Percentiles rank a stretch among this genome's conserved stretches.
These are phyloP conservation scores for Salvia sclarea DNA, from an alignment of 305 asterid species.

Conservation along the genomic window DNA sequence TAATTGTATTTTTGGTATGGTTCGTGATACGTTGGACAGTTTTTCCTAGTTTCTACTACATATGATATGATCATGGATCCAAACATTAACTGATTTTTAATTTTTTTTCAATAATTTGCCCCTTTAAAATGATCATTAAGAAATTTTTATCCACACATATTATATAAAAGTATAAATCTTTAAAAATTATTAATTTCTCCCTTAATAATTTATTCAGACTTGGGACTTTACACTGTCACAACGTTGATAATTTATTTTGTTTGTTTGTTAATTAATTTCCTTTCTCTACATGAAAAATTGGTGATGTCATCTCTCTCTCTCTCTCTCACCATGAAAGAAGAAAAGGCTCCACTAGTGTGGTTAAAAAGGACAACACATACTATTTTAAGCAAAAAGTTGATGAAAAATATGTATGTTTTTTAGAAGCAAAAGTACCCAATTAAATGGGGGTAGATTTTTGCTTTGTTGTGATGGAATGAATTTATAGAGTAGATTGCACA, in stretches of 20 bases:
- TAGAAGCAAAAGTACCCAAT: slow-evolving; percentile 3
- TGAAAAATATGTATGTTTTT: not conserved
- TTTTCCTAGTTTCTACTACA: too few species aligned
- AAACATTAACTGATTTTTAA: too few species aligned
- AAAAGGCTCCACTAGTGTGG: slow-evolving; percentile 41
- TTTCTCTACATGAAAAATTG: slow-evolving; percentile 17
- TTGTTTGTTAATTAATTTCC: not conserved
- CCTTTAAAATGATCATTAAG: too few species aligned
- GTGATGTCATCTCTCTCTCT: not conserved
- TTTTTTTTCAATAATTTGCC: too few species aligned
- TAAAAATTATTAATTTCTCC: too few species aligned
- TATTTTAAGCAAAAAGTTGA: slow-evolving; percentile 32
- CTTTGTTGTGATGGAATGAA: slow-evolving; percentile 24
- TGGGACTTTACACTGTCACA: not conserved
- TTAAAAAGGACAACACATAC: slow-evolving; percentile 35
- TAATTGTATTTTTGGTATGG: too few species aligned
- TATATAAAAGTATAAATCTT: too few species aligned
- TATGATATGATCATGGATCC: too few species aligned
- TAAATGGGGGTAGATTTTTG: not conserved
- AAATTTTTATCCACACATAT: too few species aligned
- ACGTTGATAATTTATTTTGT: not conserved
- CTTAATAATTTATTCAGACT: too few species aligned
- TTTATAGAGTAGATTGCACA: slow-evolving; percentile 19
- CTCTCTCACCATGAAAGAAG: slow-evolving; percentile 25
- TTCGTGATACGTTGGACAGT: too few species aligned